Base-by-base conservation (phyloP, 768 basidiomycete genomes). In the Podaxis sp. region DNA sequence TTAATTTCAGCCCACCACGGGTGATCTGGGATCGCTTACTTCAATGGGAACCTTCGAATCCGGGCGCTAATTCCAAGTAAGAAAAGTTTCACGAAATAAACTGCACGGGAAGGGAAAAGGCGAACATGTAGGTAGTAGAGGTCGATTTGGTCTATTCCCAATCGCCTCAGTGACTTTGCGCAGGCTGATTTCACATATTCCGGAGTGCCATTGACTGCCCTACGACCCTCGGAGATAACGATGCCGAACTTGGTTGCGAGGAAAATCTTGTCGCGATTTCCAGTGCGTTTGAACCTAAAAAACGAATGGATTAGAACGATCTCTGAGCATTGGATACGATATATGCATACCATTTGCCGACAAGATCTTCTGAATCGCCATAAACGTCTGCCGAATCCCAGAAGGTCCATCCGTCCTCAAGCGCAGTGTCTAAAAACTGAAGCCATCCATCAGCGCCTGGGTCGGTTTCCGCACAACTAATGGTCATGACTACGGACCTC, bases 231-330 rank as follows among this genome's bases (percentile, higher is more conserved):
- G n/a, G 62, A 55, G 13, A 48, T 37, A 2, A 61, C 62, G 23
- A 71, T 62, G 1, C 74, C 70, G 21, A 68, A 72, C 62, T 89
- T 88, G 18, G 85, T 86, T 2, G 85, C 84, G 18, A 89, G 75
- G 71, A 87, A 88, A 28, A 86, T 83, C 36, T 82, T 73, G 18
- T 72, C 63, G 27, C 82, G 73, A 55, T 81, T 82, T 6, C 82
- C 83, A 9, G 79, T 82, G 13, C 73, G 71, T 62, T 78, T 76
- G 68, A 86, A 81, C 82, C 82, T 72, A 55, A 2, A 2, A 11
- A n/a, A 44, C 5, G 18, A 44, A n/a, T 6, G 14, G 16, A 2
- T 7, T n/a, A 44, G 42, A n/a, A n/a, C 9, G 28, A 9, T 32
- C 7, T 9, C 28, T 32, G 14, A 44, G n/a, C 18, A 18, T 44